Evolutionary conservation across 139 green algal genomes (phyloP).

Genomic region (Nannochloris sp.): DNA sequence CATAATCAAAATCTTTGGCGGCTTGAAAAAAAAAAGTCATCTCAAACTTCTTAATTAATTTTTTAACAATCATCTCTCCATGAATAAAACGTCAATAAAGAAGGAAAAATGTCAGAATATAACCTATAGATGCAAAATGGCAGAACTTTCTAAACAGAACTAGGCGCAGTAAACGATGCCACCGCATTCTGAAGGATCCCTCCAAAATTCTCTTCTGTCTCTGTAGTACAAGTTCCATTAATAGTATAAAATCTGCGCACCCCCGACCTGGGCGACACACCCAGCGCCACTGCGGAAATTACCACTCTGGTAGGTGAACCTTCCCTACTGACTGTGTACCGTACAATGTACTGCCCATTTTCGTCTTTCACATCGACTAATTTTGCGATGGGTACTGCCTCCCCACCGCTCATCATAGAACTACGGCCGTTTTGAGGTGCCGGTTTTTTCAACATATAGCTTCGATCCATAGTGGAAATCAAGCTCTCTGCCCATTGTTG

Average conservation of each 20-base stretch:
- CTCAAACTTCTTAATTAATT: no score
- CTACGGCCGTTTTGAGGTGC: not conserved
- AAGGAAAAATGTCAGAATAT: no score
- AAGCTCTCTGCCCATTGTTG: slow-evolving; percentile 5
- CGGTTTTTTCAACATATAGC: slow-evolving; percentile 9
- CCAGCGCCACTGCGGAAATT: slow-evolving; percentile 14
- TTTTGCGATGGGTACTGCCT: not conserved
- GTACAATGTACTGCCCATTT: slow-evolving; percentile 2
- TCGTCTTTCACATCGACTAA: slow-evolving; percentile 14
- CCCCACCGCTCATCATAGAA: no score
- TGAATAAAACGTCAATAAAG: no score
- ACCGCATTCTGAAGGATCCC: slow-evolving; percentile 4
- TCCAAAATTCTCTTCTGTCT: not conserved
- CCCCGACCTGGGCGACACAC: not conserved
- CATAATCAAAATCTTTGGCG: no score
- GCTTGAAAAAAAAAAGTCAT: no score
- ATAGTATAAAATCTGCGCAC: slow-evolving; percentile 20
- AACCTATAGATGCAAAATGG: no score
- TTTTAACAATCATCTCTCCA: no score
- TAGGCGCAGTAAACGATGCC: slow-evolving; percentile 8
- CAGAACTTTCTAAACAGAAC: no score
- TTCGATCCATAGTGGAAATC: slow-evolving; percentile 20
- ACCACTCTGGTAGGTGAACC: not conserved
- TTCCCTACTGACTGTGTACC: slow-evolving; percentile 8
- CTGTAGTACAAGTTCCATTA: slow-evolving; percentile 15